A percentile compares a stretch with the other conserved stretches of the same genome.
Evolutionary conservation across 2,329 filamentous ascomycete species (phyloP).

Genomic region (Penicillium sp.): DNA sequence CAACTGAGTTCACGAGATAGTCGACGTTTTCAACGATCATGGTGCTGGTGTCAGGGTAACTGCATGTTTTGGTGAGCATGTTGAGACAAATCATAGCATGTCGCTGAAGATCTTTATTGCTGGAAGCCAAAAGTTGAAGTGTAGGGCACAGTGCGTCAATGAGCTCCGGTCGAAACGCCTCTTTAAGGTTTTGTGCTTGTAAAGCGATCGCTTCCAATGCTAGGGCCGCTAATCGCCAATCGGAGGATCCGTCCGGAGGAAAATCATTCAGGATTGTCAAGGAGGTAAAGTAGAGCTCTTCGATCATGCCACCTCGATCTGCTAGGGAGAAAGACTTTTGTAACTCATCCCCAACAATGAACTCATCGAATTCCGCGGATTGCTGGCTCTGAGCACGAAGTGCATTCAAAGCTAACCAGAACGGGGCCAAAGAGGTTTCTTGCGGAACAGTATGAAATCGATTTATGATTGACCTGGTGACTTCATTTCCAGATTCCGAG

Average conservation of each 20-base stretch:
- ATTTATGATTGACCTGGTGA: conserved; percentile 62
- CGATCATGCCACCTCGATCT: conserved; percentile 33
- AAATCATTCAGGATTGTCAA: conserved; percentile 36
- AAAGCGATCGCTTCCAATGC: conserved; percentile 75
- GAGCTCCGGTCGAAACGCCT: conserved; percentile 72
- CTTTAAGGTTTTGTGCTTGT: conserved; percentile 60
- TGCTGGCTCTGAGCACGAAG: conserved; percentile 53
- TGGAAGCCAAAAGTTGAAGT: conserved; percentile 78
- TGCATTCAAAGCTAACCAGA: conserved; percentile 74
- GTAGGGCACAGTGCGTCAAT: conserved; percentile 89
- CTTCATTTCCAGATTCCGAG: conserved; percentile 40
- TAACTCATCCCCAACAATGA: conserved; percentile 53
- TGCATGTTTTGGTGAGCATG: conserved; percentile 66
- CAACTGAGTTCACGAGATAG: conserved; percentile 91
- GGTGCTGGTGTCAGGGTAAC: conserved; percentile 66
- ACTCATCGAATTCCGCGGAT: conserved; percentile 56
- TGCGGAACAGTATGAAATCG: conserved; percentile 55
- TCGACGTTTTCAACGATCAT: conserved; percentile 88
- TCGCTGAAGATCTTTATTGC: conserved; percentile 59
- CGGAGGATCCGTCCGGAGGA: conserved; percentile 37
- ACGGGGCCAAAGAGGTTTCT: conserved; percentile 59
- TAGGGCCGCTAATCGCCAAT: conserved; percentile 72
- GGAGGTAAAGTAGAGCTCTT: conserved; percentile 42
- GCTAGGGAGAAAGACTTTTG: conserved; percentile 23
- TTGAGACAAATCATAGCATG: conserved; percentile 83